These are phyloP conservation scores for Sicyos baderoa DNA, from an alignment of 306 rosid genomes.

Conservation along the genomic window DNA sequence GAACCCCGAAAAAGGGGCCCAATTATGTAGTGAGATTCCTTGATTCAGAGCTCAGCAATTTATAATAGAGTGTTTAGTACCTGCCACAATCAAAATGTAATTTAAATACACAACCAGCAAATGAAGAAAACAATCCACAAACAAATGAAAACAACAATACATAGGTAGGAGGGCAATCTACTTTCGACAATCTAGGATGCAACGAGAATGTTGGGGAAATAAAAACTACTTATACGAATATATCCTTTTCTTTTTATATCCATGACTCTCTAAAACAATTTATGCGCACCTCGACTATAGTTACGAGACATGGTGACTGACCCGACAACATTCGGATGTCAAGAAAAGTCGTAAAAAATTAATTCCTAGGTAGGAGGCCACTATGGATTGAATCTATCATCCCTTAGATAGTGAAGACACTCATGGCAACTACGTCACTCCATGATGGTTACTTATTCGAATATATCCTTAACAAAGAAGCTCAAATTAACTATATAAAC, in stretches of 20 bases:
- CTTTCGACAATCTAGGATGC: background rate
- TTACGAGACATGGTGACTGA: no score
- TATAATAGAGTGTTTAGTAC: background rate
- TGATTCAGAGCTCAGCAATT: conserved; percentile 1
- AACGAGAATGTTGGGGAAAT: background rate
- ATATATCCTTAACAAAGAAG: background rate
- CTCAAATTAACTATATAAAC: no score
- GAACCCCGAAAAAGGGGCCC: background rate
- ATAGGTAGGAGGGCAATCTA: background rate
- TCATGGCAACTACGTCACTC: no score
- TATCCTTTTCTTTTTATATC: no score
- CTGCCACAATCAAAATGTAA: conserved; percentile 4
- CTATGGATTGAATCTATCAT: no score
- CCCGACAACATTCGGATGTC: no score
- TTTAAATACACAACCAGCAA: background rate
- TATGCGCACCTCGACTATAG: no score
- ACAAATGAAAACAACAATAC: background rate
- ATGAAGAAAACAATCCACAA: conserved; percentile 2
- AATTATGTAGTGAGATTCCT: background rate
- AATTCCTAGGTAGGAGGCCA: no score
- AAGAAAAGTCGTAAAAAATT: no score
- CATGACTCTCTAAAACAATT: no score
- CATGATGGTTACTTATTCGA: background rate
- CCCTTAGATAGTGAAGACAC: no score
- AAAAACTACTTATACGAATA: no score